Evolutionary conservation across 805 yeast genomes (phyloP), one percentile per base, ranked within the genome.

Genomic region (Yamadazyma paraphyllophila): DNA sequence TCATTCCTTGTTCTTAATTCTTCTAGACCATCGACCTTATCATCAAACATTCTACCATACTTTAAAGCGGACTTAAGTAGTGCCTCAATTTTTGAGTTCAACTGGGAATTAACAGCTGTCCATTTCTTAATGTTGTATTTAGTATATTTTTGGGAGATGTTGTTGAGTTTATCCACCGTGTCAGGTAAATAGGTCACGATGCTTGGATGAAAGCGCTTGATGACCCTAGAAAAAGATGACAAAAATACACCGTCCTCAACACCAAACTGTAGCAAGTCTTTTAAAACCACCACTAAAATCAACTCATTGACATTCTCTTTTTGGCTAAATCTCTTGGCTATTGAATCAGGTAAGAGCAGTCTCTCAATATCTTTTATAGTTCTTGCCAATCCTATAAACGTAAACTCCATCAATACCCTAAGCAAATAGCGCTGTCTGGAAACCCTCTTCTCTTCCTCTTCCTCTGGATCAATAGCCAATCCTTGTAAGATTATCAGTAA

Each of bases 31-130:
- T 58, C 60, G 36, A 67, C 67, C 38, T 64, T 55, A 43, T 73
- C 75, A 13, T 78, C 82, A 13, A 73, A 59, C 1, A 78, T 56
- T 50, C 76, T 78, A 17, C 96, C 96, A 1, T 85, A 80, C 53
- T 85, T 74, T 45, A 86, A 78, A 44, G 85, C 80, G 2, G 82
- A 77, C 11, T 32, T 35, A 26, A 49, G 45, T 31, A 41, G 36
- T 7, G 34, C 16, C 35, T 39, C 29, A 10, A 49, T 51, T 10
- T 33, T 35, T 9, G 25, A 10, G 44, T 75, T 77, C 37, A 74
- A 71, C 45, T 76, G 78, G 43, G 67, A 70, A 15, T 62, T 61
- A 15, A 63, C 63, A 10, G 72, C 57, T 15, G 63, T 65, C 9
- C 57, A 49, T 0, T 76, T 57, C n/a, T 60, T 60, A n/a, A 60